Evolutionary conservation across 345 rosid species (phyloP), one percentile per base, ranked within the genome.

Genomic region (Dipteronia sinensis): DNA sequence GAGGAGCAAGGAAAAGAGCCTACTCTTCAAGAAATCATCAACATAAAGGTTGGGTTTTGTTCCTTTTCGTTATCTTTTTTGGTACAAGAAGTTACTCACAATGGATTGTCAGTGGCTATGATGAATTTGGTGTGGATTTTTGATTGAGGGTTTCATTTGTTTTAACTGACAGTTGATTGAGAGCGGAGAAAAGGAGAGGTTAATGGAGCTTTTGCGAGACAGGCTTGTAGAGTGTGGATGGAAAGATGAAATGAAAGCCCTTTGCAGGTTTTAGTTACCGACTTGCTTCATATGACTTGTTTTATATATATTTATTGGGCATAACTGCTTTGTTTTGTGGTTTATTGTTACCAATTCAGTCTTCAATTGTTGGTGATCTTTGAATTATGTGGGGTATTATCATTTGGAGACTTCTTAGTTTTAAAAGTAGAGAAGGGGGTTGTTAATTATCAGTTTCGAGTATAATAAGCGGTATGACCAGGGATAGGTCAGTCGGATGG

Each of bases 221-320:
- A 89, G 88, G 82, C 89, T 93, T 77, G 76, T 89, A 62, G 98
- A 93, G 44, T 91, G 90, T 79, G 97, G 94, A 23, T 90, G 98
- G 98, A 90, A 86, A 79, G 98, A 93, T 81, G 95, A 90, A 58
- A 88, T 93, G 94, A 88, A 86, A 76, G 85, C 90, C 74, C 90
- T 88, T 78, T 91, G 95, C 97, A 93, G 97, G 97, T 90, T 71
- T 56, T 42, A 42, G 46, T 9, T 7, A 42, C 10, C 8, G 46
- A 7, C 11, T n/a, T 17, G 3, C 38, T 61, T 62, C 20, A 22
- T 73, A 59, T 40, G 9, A 23, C 56, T 61, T 15, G 4, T 55
- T 29, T n/a, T 53, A 27, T 17, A 19, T 27, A 53, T 59, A n/a
- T 19, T 10, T 3, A 59, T 23, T 42, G 38, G 8, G 40, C 22